These are phyloP conservation scores for Candida silvatica DNA, from an alignment of 805 yeast genomes.

Conservation along the genomic window DNA sequence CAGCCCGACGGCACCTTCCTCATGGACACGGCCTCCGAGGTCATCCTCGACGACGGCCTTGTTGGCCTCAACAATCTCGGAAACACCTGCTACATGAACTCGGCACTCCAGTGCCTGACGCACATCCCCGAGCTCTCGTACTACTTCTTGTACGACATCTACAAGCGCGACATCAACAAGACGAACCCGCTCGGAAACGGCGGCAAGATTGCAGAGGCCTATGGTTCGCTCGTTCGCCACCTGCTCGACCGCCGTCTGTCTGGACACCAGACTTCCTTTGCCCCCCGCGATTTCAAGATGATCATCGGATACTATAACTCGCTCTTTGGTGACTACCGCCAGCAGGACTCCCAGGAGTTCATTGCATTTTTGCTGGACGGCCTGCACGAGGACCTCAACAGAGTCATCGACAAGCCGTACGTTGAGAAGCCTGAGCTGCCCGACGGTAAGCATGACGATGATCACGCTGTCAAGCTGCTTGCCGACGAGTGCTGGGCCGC, in stretches of 20 bases:
- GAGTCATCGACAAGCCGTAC: slow-evolving; percentile 75
- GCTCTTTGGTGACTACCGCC: slow-evolving; percentile 72
- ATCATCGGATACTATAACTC: slow-evolving; percentile 73
- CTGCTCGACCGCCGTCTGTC: slow-evolving; percentile 33
- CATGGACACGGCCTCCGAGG: slow-evolving; percentile 14
- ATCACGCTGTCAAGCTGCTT: slow-evolving; percentile 43
- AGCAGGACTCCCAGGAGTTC: slow-evolving; percentile 93
- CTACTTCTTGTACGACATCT: slow-evolving; percentile 61
- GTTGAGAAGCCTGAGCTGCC: slow-evolving; percentile 79
- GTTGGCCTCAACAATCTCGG: slow-evolving; percentile 69
- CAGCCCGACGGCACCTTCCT: slow-evolving; percentile 18
- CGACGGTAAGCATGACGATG: slow-evolving; percentile 50
- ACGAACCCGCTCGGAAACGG: slow-evolving; percentile 79
- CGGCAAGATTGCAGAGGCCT: slow-evolving; percentile 75
- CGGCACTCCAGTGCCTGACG: slow-evolving; percentile 81
- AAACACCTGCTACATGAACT: slow-evolving; percentile 91
- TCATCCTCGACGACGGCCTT: slow-evolving; percentile 34
- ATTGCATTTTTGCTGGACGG: slow-evolving; percentile 83
- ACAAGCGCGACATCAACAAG: slow-evolving; percentile 56
- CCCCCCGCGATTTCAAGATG: slow-evolving; percentile 73
- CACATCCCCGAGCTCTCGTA: slow-evolving; percentile 79
- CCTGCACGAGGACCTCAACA: slow-evolving; percentile 84
- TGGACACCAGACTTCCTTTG: slow-evolving; percentile 18
- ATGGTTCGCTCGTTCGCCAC: slow-evolving; percentile 57
- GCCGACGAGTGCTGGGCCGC: slow-evolving; percentile 76